Evolutionary conservation across 352 stramenopile species (phyloP), one percentile per base, ranked within the genome.

Genomic region (Pythium biforme): DNA sequence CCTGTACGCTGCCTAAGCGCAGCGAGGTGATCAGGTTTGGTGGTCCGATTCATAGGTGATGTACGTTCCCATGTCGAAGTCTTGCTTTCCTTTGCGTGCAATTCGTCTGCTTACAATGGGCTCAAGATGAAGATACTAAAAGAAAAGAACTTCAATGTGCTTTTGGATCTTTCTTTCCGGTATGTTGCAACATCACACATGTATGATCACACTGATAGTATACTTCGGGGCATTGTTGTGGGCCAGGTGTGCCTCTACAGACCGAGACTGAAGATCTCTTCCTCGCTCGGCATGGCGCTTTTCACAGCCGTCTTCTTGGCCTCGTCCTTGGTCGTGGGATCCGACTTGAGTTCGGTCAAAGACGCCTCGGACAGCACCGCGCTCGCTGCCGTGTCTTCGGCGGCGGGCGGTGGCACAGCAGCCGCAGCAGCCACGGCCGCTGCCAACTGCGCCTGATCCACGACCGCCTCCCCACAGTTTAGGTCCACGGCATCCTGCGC

Each of bases 201-300:
- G 37, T 15, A 49, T n/a, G n/a, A n/a, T 59, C 14, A 40, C 40
- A 51, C 23, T 22, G 12, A 50, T 40, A 59, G 10, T 52, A 39
- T 45, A 46, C 14, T 37, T 37, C 31, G 31, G 8, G 31, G 31
- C 31, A 11, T 37, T 12, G n/a, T n/a, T n/a, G n/a, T n/a, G n/a
- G n/a, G n/a, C n/a, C n/a, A n/a, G n/a, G n/a, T 11, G 15, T 19
- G 19, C 26, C 29, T n/a, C 23, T 64, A 94, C 64, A 94, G 64
- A 0, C 81, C 82, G 40, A 94, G 72, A 41, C 82, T 89, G 59
- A 94, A 94, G 51, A 94, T 92, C 69, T 92, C 85, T 52, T 92
- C 82, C 34, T 89, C 80, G 8, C 49, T 73, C 10, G 66, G 52
- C 25, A 74, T 48, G 1, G 50, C 51, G 11, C 47, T 47, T 20